Evolutionary conservation across 768 basidiomycete genomes (phyloP).

Genomic region (Boletus vinaceobasis): DNA sequence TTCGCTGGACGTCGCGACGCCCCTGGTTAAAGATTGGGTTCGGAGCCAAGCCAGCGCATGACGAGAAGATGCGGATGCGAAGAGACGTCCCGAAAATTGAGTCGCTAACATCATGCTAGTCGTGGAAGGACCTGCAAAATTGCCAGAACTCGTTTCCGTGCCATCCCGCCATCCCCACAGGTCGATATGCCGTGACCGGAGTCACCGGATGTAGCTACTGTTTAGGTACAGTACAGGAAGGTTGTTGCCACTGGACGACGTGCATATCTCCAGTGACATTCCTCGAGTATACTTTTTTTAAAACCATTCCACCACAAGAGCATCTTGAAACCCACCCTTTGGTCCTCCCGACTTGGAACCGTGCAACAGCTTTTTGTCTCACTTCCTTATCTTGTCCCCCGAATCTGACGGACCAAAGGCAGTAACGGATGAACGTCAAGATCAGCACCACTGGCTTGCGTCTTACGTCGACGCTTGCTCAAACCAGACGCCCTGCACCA

Average conservation of each 20-base stretch:
- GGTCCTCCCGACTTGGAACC: neutral
- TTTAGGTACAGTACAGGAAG: neutral
- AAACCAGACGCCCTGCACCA: neutral
- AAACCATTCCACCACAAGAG: neutral
- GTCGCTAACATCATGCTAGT: conserved; percentile 6
- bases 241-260: too few relatives aligned
- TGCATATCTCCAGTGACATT: too few relatives aligned
- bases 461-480: neutral
- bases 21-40: conserved; percentile 3
- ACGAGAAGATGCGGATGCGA: conserved; percentile 1
- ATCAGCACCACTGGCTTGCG: neutral
- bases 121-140: neutral
- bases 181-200: neutral
- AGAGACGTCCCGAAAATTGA: neutral
- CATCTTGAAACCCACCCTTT: conserved; percentile 3
- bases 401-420: too few relatives aligned
- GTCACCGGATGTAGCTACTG: neutral
- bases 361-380: neutral
- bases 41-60: neutral
- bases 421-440: too few relatives aligned
- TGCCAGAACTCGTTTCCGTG: neutral
- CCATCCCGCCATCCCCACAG: conserved; percentile 4
- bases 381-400: neutral
- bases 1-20: conserved; percentile 20
- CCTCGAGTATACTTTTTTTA: too few relatives aligned